Evolutionary conservation across 257 asterid species (phyloP).

Genomic region (Buddleja alternifolia): DNA sequence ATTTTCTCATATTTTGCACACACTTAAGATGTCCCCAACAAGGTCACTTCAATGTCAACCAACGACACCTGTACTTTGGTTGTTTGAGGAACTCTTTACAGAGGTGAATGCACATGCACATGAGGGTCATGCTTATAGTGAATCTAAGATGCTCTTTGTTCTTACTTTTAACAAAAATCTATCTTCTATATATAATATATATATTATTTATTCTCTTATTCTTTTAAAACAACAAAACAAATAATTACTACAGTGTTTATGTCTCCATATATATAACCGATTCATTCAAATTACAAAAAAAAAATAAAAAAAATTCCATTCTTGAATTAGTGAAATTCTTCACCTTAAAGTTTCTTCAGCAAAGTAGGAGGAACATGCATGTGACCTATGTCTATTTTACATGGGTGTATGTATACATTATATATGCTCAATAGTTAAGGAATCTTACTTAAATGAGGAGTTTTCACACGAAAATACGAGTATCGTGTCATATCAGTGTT

Average conservation of each 20-base stretch:
- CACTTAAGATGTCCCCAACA: constrained; percentile 43
- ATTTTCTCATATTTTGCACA: constrained; percentile 28
- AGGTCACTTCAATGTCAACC: constrained; percentile 56
- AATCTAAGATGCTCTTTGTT: constrained; percentile 44
- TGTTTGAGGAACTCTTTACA: constrained; percentile 54
- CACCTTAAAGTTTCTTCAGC: neutral
- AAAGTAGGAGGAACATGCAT: neutral
- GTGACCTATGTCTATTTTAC: neutral
- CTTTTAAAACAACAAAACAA: neutral
- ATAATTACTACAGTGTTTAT: neutral
- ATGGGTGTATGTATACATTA: no score
- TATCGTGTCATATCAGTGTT: no score
- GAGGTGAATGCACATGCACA: constrained; percentile 59
- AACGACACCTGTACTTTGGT: constrained; percentile 46
- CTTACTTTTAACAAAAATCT: constrained; percentile 15
- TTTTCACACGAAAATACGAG: no score
- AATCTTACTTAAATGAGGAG: no score
- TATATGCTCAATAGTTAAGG: no score
- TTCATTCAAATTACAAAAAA: no score
- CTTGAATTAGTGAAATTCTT: neutral
- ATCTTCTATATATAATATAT: neutral
- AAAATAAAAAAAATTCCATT: no score
- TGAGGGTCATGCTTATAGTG: constrained; percentile 16
- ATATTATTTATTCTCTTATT: neutral
- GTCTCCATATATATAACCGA: no score